Evolutionary conservation across 345 rosid species (phyloP), one percentile per base, ranked within the genome.

Genomic region (Hypericum perforatum): DNA sequence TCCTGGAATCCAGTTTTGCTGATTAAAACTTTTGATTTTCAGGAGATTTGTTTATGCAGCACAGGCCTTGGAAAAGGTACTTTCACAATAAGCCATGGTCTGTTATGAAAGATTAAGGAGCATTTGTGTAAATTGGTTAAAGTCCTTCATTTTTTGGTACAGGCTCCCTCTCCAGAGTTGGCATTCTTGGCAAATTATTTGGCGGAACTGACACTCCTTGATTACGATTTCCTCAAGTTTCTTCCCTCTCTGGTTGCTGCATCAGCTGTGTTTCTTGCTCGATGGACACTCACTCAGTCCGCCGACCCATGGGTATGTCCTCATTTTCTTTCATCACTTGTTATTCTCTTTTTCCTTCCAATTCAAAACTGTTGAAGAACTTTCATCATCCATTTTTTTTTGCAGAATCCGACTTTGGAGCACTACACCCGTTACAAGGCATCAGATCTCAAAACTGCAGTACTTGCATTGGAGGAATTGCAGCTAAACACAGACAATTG

Each of bases 1-100:
- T 22, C 32, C 4, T 7, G 10, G 29, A 14, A 10, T 46, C 9
- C 39, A 44, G 45, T 41, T 44, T 61, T 45, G 39, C 45, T 11
- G 52, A 43, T 32, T 47, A 8, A 32, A 56, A 15, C 37, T 41
- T 64, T 47, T 59, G 38, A 8, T 62, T 73, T 54, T 62, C 81
- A 92, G 96, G 86, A 81, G 96, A 73, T 92, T 83, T 61, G 55
- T 83, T 69, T 85, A 65, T 65, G 96, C 94, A 7, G 96, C 98
- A 62, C 84, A 82, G 71, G 76, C 84, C 52, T 79, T 87, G 12
- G 65, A 54, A 46, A 66, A 77, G 95, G 98, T 91, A 63, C 13
- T 45, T 40, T 43, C 46, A 12, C 40, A 32, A 37, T 49, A 68
- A 52, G 45, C 48, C 36, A 42, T 13, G 11, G 12, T 60, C 46